Evolutionary conservation across 2,329 filamentous ascomycete genomes (phyloP).

Genomic region (Diplodia mutila): DNA sequence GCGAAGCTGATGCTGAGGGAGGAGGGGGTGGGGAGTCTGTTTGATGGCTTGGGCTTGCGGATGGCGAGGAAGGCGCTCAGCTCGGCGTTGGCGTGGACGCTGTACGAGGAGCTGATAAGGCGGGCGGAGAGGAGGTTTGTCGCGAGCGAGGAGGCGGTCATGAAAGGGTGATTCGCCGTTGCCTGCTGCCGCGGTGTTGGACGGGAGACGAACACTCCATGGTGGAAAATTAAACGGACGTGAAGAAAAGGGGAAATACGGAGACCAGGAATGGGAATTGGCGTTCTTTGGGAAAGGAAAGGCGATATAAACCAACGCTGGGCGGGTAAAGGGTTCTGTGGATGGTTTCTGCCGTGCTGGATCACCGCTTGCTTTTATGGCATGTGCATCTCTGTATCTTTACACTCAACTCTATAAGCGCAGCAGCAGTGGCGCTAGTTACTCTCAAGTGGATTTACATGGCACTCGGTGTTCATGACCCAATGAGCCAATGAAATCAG

Average conservation of each 20-base stretch:
- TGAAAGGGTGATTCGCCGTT: neutral
- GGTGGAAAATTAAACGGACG: neutral
- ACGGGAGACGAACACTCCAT: neutral
- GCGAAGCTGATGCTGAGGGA: slow-evolving; percentile 76
- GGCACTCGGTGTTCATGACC: neutral
- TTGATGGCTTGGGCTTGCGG: slow-evolving; percentile 81
- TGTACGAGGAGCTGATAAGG: slow-evolving; percentile 91
- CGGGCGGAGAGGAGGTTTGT: slow-evolving; percentile 60
- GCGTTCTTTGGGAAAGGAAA: neutral
- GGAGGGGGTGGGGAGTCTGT: slow-evolving; percentile 78
- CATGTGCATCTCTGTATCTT: neutral
- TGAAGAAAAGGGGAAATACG: neutral
- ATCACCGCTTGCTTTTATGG: neutral
- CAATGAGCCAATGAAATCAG: too few relatives aligned
- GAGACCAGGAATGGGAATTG: neutral
- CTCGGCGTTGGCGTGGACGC: slow-evolving; percentile 93
- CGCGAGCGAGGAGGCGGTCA: slow-evolving; percentile 13
- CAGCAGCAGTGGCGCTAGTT: neutral
- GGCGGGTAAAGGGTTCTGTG: neutral
- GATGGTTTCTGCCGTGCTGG: neutral
- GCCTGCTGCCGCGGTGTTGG: too few relatives aligned
- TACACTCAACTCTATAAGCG: neutral
- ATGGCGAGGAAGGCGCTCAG: slow-evolving; percentile 92
- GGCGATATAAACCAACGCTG: neutral
- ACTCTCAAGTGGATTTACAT: neutral